Conservation (phyloP, 495 filamentous ascomycete species). For the Astrothelium subdiscretum region DNA sequence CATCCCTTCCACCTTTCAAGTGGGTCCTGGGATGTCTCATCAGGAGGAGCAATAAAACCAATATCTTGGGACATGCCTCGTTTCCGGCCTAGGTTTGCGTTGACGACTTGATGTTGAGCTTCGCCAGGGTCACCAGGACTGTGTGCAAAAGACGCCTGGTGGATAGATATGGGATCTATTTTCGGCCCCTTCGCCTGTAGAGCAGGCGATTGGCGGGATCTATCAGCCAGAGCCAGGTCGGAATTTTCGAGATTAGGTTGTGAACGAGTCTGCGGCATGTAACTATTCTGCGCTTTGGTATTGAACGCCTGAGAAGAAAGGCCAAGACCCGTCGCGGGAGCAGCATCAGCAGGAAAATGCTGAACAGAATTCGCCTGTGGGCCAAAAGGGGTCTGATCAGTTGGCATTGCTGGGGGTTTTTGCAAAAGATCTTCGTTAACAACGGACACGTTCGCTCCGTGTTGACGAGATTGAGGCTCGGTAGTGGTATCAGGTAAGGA, state of each 20-base stretch:
- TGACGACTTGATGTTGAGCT: conserved; percentile 16
- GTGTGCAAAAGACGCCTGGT: conserved; percentile 62
- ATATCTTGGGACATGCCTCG: conserved; percentile 28
- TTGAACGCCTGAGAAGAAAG: background rate
- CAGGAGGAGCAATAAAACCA: conserved; percentile 43
- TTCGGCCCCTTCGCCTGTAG: conserved; percentile 40
- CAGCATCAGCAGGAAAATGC: background rate
- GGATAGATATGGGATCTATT: conserved; percentile 30
- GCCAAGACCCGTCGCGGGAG: background rate
- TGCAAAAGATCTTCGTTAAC: background rate
- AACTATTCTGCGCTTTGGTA: background rate
- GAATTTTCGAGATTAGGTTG: background rate
- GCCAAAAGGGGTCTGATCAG: background rate
- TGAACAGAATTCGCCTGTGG: background rate
- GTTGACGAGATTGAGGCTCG: conserved; percentile 26
- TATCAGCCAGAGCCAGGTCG: background rate
- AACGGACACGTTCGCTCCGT: conserved; percentile 24
- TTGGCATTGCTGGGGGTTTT: background rate
- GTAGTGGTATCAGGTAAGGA: conserved; percentile 14
- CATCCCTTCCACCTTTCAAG: conserved; percentile 81
- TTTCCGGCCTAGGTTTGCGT: conserved; percentile 34
- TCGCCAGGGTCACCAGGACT: conserved; percentile 39
- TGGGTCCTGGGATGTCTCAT: conserved; percentile 69
- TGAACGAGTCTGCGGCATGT: background rate
- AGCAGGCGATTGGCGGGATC: conserved; percentile 59